These are phyloP conservation scores for Grigorovia jiainica DNA, from an alignment of 805 yeast species.

Conservation along the genomic window DNA sequence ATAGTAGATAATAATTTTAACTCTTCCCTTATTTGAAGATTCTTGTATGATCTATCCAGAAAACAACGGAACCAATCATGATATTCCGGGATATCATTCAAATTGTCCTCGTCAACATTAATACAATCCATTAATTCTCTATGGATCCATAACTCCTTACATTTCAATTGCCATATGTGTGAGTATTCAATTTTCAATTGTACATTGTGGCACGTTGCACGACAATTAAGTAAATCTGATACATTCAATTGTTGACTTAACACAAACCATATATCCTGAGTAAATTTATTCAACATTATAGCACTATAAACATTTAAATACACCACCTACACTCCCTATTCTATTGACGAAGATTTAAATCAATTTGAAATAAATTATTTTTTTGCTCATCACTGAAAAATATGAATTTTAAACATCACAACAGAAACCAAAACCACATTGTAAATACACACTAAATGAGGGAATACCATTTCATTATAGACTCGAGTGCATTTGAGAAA, in stretches of 20 bases:
- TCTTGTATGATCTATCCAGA: neutral
- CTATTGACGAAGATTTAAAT: no score
- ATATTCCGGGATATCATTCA: neutral
- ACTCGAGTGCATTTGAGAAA: constrained; percentile 57
- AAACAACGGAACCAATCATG: neutral
- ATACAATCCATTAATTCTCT: neutral
- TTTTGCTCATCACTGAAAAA: no score
- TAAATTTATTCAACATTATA: neutral
- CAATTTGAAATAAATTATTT: no score
- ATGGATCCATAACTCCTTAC: neutral
- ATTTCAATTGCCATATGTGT: neutral
- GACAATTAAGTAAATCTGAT: neutral
- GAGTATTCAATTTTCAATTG: neutral
- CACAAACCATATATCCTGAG: neutral
- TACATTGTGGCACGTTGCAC: neutral
- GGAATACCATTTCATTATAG: constrained; percentile 41
- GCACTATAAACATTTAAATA: neutral
- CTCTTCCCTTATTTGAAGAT: neutral
- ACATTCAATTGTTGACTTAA: neutral
- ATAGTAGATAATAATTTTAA: neutral
- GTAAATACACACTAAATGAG: neutral
- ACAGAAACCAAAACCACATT: no score
- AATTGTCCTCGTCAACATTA: neutral
- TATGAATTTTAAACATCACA: no score
- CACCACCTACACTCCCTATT: neutral